A percentile compares a stretch with the other conserved stretches of the same genome.
These are phyloP conservation scores for Penicillium hesseltinei DNA, from an alignment of 2,329 filamentous ascomycete genomes.

Conservation along the genomic window DNA sequence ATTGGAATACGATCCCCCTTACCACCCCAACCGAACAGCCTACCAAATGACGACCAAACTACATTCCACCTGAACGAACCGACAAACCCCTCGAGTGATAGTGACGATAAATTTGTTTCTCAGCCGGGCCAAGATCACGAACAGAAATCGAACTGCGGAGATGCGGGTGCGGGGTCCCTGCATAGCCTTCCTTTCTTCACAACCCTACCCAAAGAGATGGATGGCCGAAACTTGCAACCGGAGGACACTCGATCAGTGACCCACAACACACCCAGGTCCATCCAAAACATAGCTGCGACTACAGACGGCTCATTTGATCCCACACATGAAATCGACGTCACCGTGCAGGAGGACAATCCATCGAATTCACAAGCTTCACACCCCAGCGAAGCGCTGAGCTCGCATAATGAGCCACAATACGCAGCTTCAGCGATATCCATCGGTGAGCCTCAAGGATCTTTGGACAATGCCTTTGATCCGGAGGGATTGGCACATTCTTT, in stretches of 20 bases:
- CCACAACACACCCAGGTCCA: constrained; percentile 2
- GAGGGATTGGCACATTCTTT: constrained; percentile 23
- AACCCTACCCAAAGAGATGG: constrained; percentile 25
- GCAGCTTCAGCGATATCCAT: not conserved
- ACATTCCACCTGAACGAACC: constrained; percentile 24
- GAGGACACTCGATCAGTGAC: constrained; percentile 14
- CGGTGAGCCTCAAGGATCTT: not conserved
- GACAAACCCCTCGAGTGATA: constrained; percentile 20
- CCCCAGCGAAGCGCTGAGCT: not conserved
- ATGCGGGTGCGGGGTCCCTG: constrained; percentile 25
- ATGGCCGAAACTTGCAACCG: constrained; percentile 18
- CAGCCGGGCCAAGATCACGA: constrained; percentile 15
- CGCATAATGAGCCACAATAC: not conserved
- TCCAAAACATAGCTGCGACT: not conserved
- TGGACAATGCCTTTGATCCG: constrained; percentile 7
- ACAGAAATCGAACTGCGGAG: constrained; percentile 13
- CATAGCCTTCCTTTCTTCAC: constrained; percentile 23
- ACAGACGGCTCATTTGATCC: not conserved
- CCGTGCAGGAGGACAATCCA: not conserved
- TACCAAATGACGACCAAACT: constrained; percentile 26
- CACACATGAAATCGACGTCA: not conserved
- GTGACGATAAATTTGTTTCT: constrained; percentile 5
- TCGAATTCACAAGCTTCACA: not conserved
- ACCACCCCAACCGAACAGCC: constrained; percentile 33
- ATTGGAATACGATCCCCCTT: constrained; percentile 44